Conservation (phyloP, 129 eudicot species). For the Mikania micrantha region DNA sequence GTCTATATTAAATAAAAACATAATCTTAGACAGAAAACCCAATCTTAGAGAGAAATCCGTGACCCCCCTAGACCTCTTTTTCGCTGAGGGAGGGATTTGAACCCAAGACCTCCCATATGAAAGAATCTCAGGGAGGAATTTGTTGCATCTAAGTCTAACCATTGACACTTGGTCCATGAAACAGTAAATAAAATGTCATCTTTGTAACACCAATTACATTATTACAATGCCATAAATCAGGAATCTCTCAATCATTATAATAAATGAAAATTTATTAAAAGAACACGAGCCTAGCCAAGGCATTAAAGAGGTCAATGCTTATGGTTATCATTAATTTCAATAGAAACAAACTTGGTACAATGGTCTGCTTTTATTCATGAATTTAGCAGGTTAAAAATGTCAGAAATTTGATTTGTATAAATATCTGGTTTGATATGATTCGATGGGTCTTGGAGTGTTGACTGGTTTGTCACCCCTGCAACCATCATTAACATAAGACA, state of each 20-base stretch:
- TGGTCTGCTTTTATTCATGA: conserved; percentile 9
- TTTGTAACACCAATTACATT: background rate
- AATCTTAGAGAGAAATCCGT: too few relatives aligned
- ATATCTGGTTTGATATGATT: conserved; percentile 68
- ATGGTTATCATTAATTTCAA: too few relatives aligned
- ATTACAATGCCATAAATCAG: background rate
- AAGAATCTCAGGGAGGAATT: too few relatives aligned
- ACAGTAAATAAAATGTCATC: too few relatives aligned
- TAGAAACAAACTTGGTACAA: conserved; percentile 15
- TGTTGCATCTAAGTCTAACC: too few relatives aligned
- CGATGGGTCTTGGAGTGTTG: conserved; percentile 50
- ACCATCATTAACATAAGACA: conserved; percentile 4
- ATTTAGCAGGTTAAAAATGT: conserved; percentile 37
- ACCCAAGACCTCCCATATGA: too few relatives aligned
- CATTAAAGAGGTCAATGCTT: background rate
- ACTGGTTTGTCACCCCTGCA: conserved; percentile 75
- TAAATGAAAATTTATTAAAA: background rate
- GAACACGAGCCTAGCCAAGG: too few relatives aligned
- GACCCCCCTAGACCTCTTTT: too few relatives aligned
- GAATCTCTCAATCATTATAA: background rate
- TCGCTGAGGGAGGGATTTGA: too few relatives aligned
- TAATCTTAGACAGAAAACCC: too few relatives aligned
- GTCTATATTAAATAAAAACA: too few relatives aligned
- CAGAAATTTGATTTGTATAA: conserved; percentile 50
- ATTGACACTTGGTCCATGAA: too few relatives aligned